phyloP scores from a whole-genome alignment of 163 green algal species.

The Picocystis sp. region DNA sequence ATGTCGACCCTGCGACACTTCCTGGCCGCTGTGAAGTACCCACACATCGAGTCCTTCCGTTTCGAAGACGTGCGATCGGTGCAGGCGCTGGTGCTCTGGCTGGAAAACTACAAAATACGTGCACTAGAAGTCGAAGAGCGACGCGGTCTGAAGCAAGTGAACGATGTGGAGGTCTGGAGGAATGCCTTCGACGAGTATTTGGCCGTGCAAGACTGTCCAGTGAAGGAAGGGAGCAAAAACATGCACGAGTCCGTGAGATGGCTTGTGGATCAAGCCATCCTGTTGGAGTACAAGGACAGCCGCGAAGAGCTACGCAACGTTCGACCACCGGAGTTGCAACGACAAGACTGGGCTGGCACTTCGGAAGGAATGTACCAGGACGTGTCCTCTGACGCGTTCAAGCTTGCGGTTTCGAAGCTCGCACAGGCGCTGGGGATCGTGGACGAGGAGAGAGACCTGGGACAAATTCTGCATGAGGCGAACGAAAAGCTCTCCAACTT shows the following conservation, averaged over 20 bases:
- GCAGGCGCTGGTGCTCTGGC: background rate
- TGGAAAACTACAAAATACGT: slow-evolving; percentile 1
- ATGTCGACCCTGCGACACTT: background rate
- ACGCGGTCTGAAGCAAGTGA: background rate
- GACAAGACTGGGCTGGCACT: no score
- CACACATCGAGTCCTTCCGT: background rate
- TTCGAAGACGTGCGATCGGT: background rate
- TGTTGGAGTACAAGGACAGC: slow-evolving; percentile 1
- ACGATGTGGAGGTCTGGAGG: background rate
- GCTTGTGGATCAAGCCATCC: background rate
- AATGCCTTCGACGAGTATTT: slow-evolving; percentile 1
- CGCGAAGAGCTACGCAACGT: no score
- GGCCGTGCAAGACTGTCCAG: background rate
- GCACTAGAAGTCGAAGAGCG: background rate
- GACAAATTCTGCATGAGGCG: background rate
- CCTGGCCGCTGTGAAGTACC: background rate
- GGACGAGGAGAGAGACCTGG: background rate
- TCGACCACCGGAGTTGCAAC: no score
- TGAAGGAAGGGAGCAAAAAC: background rate
- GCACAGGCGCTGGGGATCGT: background rate
- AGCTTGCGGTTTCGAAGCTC: background rate
- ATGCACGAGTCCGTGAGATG: background rate
- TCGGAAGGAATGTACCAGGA: no score
- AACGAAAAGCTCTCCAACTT: background rate
- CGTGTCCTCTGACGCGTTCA: background rate